Conservation (phyloP, 139 green algal species). For the Chlorella ohadii region DNA sequence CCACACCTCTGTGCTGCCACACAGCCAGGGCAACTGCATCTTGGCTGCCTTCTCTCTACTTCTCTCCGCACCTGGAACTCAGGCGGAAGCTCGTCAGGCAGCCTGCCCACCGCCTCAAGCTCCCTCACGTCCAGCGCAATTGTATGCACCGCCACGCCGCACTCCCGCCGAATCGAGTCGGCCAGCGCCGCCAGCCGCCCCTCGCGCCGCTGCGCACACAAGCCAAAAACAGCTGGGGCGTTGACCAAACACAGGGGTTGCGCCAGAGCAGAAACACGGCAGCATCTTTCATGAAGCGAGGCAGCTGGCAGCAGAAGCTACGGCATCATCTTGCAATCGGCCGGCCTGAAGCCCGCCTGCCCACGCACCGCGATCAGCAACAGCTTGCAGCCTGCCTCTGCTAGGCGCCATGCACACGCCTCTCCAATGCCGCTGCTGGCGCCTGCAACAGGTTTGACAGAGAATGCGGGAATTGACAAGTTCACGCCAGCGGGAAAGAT, state of each 20-base stretch:
- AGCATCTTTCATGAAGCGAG: no score
- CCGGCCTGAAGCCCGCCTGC: no score
- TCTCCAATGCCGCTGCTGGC: conserved; percentile 80
- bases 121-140: conserved; percentile 71
- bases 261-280: no score
- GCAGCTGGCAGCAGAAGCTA: no score
- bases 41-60: neutral
- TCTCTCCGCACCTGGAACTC: conserved; percentile 53
- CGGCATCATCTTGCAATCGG: no score
- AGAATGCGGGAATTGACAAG: no score
- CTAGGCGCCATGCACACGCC: conserved; percentile 73
- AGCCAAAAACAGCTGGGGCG: no score
- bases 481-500: no score
- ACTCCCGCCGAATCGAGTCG: conserved; percentile 32
- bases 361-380: conserved; percentile 67
- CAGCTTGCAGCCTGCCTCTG: conserved; percentile 73
- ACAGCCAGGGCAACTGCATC: neutral
- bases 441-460: no score
- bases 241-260: no score
- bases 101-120: conserved; percentile 43
- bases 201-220: conserved; percentile 43
- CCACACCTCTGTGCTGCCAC: no score
- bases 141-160: conserved; percentile 45
- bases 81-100: conserved; percentile 57
- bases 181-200: conserved; percentile 68